phyloP scores from a whole-genome alignment of 176 grass and related monocot genomes.

The Zea mays region Zm-B73-REFERENCE-NAM-5.0 NC_050097.1:55136501-55137000 shows the following conservation, averaged over 20 bases:
- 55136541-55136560: slow-evolving; percentile 53
- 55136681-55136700: slow-evolving; percentile 78
- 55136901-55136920: slow-evolving; percentile 23
- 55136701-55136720: slow-evolving; percentile 83
- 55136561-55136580: slow-evolving; percentile 71
- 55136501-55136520: slow-evolving; percentile 81
- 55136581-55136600: slow-evolving; percentile 84
- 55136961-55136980: slow-evolving; percentile 54
- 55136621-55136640: slow-evolving; percentile 51
- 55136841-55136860: slow-evolving; percentile 84
- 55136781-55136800: slow-evolving; percentile 55
- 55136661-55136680: slow-evolving; percentile 83
- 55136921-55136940: slow-evolving; percentile 51
- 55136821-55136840: slow-evolving; percentile 95
- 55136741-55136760: slow-evolving; percentile 65
- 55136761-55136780: slow-evolving; percentile 43
- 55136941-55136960: slow-evolving; percentile 64
- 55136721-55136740: slow-evolving; percentile 96
- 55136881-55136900: slow-evolving; percentile 72
- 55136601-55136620: slow-evolving; percentile 70
- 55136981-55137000: slow-evolving; percentile 28
- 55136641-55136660: slow-evolving; percentile 73
- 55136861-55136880: slow-evolving; percentile 79
- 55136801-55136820: slow-evolving; percentile 76
- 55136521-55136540: slow-evolving; percentile 56